phyloP scores from a whole-genome alignment of 1,284 basidiomycete genomes.

The Ustilago bromivora region DNA sequence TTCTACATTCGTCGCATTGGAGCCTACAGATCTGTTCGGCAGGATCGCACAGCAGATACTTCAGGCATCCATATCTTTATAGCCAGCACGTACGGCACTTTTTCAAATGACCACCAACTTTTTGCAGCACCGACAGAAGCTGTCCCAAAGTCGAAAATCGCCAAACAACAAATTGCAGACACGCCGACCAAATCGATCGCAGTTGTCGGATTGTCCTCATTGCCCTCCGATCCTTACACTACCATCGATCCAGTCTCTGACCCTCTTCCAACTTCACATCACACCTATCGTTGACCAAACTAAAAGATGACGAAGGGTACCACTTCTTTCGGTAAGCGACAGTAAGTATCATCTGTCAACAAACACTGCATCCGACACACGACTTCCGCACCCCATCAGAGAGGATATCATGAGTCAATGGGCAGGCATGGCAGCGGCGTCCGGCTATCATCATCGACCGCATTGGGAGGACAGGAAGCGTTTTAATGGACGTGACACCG shows the following conservation, averaged over 20 bases:
- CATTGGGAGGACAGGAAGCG: no score
- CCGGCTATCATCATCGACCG: no score
- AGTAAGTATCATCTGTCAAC: conserved; percentile 62
- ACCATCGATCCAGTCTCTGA: conserved; percentile 22
- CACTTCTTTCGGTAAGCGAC: conserved; percentile 70
- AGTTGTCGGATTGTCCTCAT: conserved; percentile 34
- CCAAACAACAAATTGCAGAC: background rate
- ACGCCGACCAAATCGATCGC: conserved; percentile 3
- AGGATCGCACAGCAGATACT: background rate
- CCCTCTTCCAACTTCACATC: conserved; percentile 3
- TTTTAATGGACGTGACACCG: no score
- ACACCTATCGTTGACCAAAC: conserved; percentile 11
- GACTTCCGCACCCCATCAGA: conserved; percentile 76
- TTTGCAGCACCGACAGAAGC: background rate
- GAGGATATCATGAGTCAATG: background rate
- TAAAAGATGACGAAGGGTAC: conserved; percentile 69
- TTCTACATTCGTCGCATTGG: background rate
- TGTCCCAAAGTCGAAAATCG: background rate
- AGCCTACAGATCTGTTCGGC: background rate
- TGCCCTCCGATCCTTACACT: background rate
- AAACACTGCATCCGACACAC: conserved; percentile 80
- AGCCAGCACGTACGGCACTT: background rate
- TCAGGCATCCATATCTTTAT: background rate
- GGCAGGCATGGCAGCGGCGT: background rate
- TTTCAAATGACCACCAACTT: background rate